Evolutionary conservation across 768 basidiomycete species (phyloP), one percentile per base, ranked within the genome.

Genomic region (Suillus fuscotomentosus): DNA sequence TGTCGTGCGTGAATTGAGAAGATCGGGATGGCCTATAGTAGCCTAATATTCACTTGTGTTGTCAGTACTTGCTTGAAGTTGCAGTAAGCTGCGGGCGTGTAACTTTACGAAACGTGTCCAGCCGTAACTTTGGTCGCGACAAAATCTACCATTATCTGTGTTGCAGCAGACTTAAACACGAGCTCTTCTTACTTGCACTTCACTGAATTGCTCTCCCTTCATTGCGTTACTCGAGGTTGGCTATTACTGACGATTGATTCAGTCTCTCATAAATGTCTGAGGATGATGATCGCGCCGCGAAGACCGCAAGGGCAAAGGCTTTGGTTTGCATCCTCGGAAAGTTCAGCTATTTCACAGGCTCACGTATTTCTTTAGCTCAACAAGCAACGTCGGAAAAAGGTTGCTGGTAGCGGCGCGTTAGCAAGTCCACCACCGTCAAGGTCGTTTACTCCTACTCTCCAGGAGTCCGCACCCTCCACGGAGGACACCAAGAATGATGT

Each of bases 231-330:
- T 50, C 48, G 13, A 60, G 38, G 31, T 59, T 59, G 17, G 17
- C 41, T 3, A 34, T 51, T n/a, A 17, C 43, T 53, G 54, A 61
- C 65, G 70, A 60, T 48, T 61, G 38, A 41, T 60, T 9, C 48
- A 54, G 34, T 60, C 67, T 75, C 70, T 68, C 68, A 67, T 36
- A 66, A 72, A 86, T 83, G 86, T 82, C 87, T 31, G 92, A 92
- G 70, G 87, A 88, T 65, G 82, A 84, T 60, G 93, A 94, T 66
- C 86, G 92, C 66, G 90, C 91, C 61, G 86, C 86, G 17, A 93
- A 90, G 77, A 86, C 92, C 62, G 93, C 93, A 3, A 86, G 93
- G 66, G 93, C 90, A 62, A 92, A 90, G 75, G 92, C 90, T 57
- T 72, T 95, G 86, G 93, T 94, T 73, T 64, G 83, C 75, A 60